These are phyloP conservation scores for California macrophylla DNA, from an alignment of 441 rosid genomes.

Conservation along the genomic window DNA sequence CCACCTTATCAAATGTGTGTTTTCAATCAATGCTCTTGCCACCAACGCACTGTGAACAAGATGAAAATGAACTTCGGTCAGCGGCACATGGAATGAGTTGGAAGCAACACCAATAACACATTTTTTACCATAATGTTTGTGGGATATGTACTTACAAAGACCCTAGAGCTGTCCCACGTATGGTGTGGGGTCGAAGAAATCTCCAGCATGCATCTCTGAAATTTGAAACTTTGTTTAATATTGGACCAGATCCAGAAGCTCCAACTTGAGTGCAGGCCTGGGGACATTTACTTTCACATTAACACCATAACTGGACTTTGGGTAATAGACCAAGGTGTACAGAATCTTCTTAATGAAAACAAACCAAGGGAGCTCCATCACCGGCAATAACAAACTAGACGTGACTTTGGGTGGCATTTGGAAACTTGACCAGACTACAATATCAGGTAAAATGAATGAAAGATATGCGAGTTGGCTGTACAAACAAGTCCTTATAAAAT, in stretches of 20 bases:
- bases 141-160: conserved; percentile 40
- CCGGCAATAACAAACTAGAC: neutral
- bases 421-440: neutral
- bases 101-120: conserved; percentile 8
- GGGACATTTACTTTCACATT: conserved; percentile 30
- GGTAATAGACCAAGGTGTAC: conserved; percentile 9
- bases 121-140: conserved; percentile 10
- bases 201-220: conserved; percentile 92
- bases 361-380: neutral
- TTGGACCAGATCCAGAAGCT: conserved; percentile 72
- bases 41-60: conserved; percentile 70
- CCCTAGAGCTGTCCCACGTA: conserved; percentile 84
- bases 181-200: conserved; percentile 91
- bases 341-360: neutral
- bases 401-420: neutral
- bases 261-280: conserved; percentile 71
- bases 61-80: conserved; percentile 16
- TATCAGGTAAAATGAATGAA: neutral
- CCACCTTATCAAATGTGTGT: conserved; percentile 70
- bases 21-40: conserved; percentile 75
- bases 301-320: conserved; percentile 8
- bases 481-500: neutral
- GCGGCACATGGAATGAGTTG: neutral
- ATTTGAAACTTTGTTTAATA: conserved; percentile 38
- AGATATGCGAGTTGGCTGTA: neutral